Conservation (phyloP, 352 stramenopile genomes). For the Pythium insidiosum region DNA sequence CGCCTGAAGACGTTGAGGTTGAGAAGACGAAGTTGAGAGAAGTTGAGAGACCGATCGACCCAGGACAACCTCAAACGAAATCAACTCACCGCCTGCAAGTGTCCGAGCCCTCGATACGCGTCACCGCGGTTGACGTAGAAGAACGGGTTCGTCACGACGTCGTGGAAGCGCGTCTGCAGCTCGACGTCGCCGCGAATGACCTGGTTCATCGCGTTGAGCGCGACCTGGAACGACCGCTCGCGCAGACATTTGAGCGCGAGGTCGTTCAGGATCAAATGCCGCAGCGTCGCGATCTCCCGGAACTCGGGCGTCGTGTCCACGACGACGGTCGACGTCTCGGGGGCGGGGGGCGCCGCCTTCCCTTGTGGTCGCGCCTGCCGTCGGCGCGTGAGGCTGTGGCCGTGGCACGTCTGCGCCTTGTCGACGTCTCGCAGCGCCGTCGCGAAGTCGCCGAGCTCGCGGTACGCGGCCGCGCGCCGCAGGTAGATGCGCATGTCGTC, state of each 20-base stretch:
- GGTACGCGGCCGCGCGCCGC: conserved; percentile 53
- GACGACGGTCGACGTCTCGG: not conserved
- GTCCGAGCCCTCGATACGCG: conserved; percentile 57
- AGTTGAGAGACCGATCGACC: no score
- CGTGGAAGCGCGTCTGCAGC: conserved; percentile 33
- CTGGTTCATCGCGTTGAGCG: conserved; percentile 77
- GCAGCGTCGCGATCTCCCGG: conserved; percentile 56
- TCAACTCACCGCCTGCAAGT: conserved; percentile 56
- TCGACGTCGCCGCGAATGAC: conserved; percentile 52
- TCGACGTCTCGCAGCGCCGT: conserved; percentile 53
- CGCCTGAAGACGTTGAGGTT: conserved; percentile 22
- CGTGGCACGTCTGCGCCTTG: conserved; percentile 43
- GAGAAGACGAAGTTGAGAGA: no score
- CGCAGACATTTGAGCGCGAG: conserved; percentile 45
- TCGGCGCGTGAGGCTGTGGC: conserved; percentile 14
- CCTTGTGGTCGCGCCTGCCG: conserved; percentile 1
- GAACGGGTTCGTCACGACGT: conserved; percentile 34
- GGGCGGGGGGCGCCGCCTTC: not conserved
- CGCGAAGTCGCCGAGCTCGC: conserved; percentile 51
- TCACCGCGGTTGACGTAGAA: conserved; percentile 67
- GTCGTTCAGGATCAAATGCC: conserved; percentile 72
- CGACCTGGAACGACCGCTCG: conserved; percentile 55
- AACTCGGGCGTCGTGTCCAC: conserved; percentile 43
- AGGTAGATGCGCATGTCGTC: conserved; percentile 66
- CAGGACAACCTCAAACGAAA: no score